A percentile compares a stretch with the other conserved stretches of the same genome.
Evolutionary conservation across 495 filamentous ascomycete species (phyloP).

Genomic region (Daldinia vernicosa): DNA sequence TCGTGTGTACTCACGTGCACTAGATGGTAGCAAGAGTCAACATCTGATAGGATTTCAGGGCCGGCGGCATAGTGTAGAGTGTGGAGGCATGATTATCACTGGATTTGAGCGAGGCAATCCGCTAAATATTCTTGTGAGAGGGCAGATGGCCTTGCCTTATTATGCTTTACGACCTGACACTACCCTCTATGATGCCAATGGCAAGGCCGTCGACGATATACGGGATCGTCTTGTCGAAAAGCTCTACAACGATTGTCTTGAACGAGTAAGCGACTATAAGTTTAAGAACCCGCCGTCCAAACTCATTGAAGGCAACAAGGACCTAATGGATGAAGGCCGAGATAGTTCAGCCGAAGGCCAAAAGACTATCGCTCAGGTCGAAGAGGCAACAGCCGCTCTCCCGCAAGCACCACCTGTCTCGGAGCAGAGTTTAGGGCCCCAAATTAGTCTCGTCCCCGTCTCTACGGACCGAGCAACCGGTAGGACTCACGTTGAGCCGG

Average conservation of each 20-base stretch:
- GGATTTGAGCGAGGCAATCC: conserved; percentile 97
- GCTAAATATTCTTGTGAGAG: conserved; percentile 86
- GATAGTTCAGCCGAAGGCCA: conserved; percentile 77
- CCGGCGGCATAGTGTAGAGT: conserved; percentile 84
- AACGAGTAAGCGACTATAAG: conserved; percentile 88
- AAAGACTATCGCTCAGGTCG: conserved; percentile 74
- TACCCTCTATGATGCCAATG: conserved; percentile 89
- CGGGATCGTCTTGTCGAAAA: conserved; percentile 85
- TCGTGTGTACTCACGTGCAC: conserved; percentile 88
- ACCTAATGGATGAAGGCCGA: conserved; percentile 81
- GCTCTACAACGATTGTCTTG: conserved; percentile 92
- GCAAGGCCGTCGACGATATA: conserved; percentile 77
- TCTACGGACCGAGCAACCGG: conserved; percentile 69
- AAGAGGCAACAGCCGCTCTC: conserved; percentile 63
- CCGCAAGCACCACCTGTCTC: conserved; percentile 57
- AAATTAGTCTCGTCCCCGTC: conserved; percentile 64
- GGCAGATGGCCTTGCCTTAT: conserved; percentile 88
- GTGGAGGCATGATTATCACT: conserved; percentile 97
- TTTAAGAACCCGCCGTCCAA: conserved; percentile 72
- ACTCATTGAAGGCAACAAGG: conserved; percentile 84
- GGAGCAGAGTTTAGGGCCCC: conserved; percentile 57
- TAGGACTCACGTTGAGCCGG: conserved; percentile 65
- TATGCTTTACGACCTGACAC: conserved; percentile 85
- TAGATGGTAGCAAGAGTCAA: conserved; percentile 54
- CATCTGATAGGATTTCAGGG: conserved; percentile 55